Evolutionary conservation across 139 green algal genomes (phyloP), one percentile per base, ranked within the genome.

Genomic region (Chlamydomonas sphaeroides): DNA sequence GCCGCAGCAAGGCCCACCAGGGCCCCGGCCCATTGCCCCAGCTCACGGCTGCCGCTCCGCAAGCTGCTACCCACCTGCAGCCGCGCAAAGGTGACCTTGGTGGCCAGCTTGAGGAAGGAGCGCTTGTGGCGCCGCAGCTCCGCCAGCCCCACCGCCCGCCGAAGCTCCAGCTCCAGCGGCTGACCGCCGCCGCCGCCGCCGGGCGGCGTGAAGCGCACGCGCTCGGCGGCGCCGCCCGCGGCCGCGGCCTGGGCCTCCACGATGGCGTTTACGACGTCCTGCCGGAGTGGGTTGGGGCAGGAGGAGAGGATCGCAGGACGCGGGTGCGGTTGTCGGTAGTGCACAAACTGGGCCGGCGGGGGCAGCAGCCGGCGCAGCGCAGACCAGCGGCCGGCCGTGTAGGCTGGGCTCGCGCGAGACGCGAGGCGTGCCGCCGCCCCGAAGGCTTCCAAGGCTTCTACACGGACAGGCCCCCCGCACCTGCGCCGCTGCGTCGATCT

Each of bases 91-190:
- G 84, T 89, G 45, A 94, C 88, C 72, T 95, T 93, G 15, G 95
- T 98, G 39, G 92, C 92, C 51, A 98, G 83, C 87, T 94, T 95
- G 21, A 98, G 70, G 82, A 98, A 98, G 5, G 80, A 72, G 26
- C 95, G 88, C 89, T 98, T 98, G 83, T 96, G 92, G 20, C 95
- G 88, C 2, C 95, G 87, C 76, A 98, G 85, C 88, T 98, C 93
- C 86, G 92, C 69, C 23, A 93, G 45, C 3, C 35, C 59, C 42
- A 82, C n/a, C 28, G 61, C 5, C 10, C 62, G 75, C 6, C 45
- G 30, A 26, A 82, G 75, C 75, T 82, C 75, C 42, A 82, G 70
- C 41, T 89, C 63, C 33, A 96, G 78, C 5, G 79, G 32, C 18
- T 57, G 30, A 0, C 28, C 36, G 3, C n/a, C 39, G 23, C 61